Percentiles rank a stretch among this genome's conserved stretches.
phyloP scores from a whole-genome alignment of 2,329 filamentous ascomycete species.

The Colletotrichum sp. region DNA sequence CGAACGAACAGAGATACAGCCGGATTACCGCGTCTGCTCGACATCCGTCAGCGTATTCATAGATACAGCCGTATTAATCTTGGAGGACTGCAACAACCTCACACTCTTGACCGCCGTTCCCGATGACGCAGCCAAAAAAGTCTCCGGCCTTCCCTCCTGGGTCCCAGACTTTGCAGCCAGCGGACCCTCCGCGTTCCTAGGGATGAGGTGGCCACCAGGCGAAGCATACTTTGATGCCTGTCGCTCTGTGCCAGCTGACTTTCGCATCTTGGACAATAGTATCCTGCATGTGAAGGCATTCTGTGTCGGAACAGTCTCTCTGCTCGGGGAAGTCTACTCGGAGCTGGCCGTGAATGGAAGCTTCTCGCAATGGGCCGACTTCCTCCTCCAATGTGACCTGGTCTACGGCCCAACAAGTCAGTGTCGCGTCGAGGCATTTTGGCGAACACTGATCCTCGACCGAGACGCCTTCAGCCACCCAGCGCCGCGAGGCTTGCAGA shows the following conservation, averaged over 20 bases:
- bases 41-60: neutral
- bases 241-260: neutral
- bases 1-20: neutral
- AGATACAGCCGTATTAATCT: neutral
- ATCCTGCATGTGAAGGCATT: neutral
- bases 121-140: slow-evolving; percentile 15
- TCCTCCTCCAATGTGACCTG: slow-evolving; percentile 22
- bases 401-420: slow-evolving; percentile 24
- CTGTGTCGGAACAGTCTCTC: neutral
- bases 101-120: slow-evolving; percentile 26
- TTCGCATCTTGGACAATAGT: neutral
- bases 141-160: slow-evolving; percentile 18
- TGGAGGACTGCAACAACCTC: slow-evolving; percentile 18
- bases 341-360: slow-evolving; percentile 7
- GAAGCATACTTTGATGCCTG: slow-evolving; percentile 1
- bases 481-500: neutral
- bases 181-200: neutral
- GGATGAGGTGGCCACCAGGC: neutral
- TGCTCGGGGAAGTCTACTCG: slow-evolving; percentile 3
- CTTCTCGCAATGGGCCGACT: slow-evolving; percentile 13
- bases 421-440: slow-evolving; percentile 30
- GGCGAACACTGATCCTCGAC: slow-evolving; percentile 30
- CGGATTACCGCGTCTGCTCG: neutral
- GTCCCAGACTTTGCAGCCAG: slow-evolving; percentile 27
- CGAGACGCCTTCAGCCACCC: slow-evolving; percentile 15